These are phyloP conservation scores for Plasmodium coatneyi DNA, from an alignment of 169 alveolate genomes.

Conservation along the genomic window DNA sequence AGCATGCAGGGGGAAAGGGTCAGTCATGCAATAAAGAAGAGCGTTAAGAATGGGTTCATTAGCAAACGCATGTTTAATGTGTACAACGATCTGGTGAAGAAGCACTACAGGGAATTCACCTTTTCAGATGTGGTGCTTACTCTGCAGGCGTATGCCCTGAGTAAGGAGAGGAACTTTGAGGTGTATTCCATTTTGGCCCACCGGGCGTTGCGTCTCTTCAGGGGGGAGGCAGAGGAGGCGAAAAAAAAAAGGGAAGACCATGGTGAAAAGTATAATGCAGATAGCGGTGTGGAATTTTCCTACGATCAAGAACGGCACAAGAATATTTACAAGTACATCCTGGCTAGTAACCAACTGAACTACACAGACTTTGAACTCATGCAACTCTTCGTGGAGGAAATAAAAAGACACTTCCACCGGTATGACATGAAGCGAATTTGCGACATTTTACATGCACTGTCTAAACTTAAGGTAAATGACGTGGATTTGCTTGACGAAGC, in stretches of 20 bases:
- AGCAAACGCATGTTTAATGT: constrained; percentile 60
- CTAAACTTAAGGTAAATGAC: constrained; percentile 43
- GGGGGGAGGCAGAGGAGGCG: background rate
- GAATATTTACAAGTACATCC: constrained; percentile 45
- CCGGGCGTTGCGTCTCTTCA: constrained; percentile 40
- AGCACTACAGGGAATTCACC: background rate
- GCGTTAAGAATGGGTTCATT: constrained; percentile 67
- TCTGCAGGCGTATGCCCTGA: constrained; percentile 67
- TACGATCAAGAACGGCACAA: background rate
- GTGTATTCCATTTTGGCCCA: constrained; percentile 35
- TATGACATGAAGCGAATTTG: constrained; percentile 45
- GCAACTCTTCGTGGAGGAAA: constrained; percentile 11
- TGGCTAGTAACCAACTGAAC: constrained; percentile 63
- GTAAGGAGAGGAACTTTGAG: constrained; percentile 70
- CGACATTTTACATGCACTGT: constrained; percentile 20
- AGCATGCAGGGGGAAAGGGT: constrained; percentile 18
- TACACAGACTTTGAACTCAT: constrained; percentile 50
- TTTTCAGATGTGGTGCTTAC: constrained; percentile 31
- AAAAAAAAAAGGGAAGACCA: background rate
- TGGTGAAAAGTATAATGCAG: background rate
- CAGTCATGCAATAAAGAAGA: constrained; percentile 55
- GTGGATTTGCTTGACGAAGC: constrained; percentile 26
- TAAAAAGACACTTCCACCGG: constrained; percentile 34
- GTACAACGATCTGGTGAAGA: constrained; percentile 27
- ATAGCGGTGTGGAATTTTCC: background rate